Evolutionary conservation across 2,329 filamentous ascomycete species (phyloP).

Genomic region (Exophiala aquamarina): DNA sequence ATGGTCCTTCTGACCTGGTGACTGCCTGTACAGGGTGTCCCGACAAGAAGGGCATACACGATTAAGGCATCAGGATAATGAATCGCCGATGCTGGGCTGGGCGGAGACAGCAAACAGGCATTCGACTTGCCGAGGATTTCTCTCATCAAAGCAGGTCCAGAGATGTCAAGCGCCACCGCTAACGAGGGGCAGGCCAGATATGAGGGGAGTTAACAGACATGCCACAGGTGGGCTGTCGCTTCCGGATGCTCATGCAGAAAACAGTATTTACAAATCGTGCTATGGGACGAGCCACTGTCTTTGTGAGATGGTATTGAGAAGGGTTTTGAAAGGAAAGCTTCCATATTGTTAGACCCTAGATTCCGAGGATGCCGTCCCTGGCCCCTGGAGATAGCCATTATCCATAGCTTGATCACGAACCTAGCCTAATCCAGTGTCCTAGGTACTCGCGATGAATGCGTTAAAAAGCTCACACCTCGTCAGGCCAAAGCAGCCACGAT

Average conservation of each 20-base stretch:
- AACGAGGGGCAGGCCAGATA: constrained; percentile 14
- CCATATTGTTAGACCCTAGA: not conserved
- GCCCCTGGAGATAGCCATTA: constrained; percentile 1
- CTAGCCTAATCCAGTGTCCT: too few species aligned
- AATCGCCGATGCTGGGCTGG: too few species aligned
- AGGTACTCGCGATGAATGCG: too few species aligned
- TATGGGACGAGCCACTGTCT: too few species aligned
- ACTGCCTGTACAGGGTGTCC: too few species aligned
- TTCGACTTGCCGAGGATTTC: constrained; percentile 10
- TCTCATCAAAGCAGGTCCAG: constrained; percentile 7
- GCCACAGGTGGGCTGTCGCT: constrained; percentile 6
- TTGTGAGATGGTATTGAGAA: too few species aligned
- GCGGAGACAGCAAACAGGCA: constrained; percentile 14
- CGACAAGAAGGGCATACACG: too few species aligned
- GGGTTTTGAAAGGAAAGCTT: too few species aligned
- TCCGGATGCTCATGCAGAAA: constrained; percentile 14
- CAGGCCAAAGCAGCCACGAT: constrained; percentile 38
- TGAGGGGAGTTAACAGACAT: constrained; percentile 8
- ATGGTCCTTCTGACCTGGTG: constrained; percentile 13
- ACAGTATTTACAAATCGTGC: not conserved
- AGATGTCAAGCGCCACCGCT: constrained; percentile 14
- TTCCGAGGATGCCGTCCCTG: constrained; percentile 1
- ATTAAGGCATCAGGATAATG: too few species aligned
- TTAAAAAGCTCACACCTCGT: not conserved
- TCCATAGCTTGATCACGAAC: too few species aligned